Conservation (phyloP, 2,329 filamentous ascomycete genomes). For the Apiospora malaysiana region DNA sequence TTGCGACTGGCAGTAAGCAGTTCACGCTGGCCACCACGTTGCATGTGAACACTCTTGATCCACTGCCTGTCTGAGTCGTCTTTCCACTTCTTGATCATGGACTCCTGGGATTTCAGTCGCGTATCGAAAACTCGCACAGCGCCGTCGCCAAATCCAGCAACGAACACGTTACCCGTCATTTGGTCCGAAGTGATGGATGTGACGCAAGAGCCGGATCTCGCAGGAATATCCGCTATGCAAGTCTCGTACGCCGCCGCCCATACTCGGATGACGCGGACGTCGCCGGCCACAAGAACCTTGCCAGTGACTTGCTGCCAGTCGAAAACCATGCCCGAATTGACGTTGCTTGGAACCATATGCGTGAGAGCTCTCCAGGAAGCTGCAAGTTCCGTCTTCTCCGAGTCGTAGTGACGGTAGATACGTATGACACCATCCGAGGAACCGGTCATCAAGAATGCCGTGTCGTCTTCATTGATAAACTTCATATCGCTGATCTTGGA, state of each 20-base stretch:
- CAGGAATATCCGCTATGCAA: conserved; percentile 91
- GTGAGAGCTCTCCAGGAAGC: conserved; percentile 91
- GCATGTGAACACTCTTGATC: conserved; percentile 96
- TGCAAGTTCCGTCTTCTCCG: conserved; percentile 79
- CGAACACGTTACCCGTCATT: conserved; percentile 95
- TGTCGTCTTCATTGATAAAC: conserved; percentile 98
- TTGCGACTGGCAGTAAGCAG: conserved; percentile 89
- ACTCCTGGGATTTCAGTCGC: conserved; percentile 79
- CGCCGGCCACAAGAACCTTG: conserved; percentile 91
- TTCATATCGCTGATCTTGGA: conserved; percentile 94
- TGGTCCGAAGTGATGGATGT: conserved; percentile 96
- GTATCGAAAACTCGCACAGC: conserved; percentile 95
- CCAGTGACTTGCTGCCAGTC: conserved; percentile 99
- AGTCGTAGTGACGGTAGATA: conserved; percentile 91
- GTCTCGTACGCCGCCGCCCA: conserved; percentile 96
- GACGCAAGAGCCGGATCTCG: conserved; percentile 92
- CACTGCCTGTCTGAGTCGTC: conserved; percentile 85
- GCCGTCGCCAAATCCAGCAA: conserved; percentile 95
- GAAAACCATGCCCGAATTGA: conserved; percentile 94
- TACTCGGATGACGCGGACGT: conserved; percentile 92
- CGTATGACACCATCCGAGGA: conserved; percentile 95
- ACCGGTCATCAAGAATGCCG: conserved; percentile 91
- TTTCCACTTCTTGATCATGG: conserved; percentile 97
- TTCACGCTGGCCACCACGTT: conserved; percentile 91
- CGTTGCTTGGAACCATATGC: conserved; percentile 91